These are phyloP conservation scores for Starmerella asiatica DNA, from an alignment of 805 yeast genomes.

Conservation along the genomic window DNA sequence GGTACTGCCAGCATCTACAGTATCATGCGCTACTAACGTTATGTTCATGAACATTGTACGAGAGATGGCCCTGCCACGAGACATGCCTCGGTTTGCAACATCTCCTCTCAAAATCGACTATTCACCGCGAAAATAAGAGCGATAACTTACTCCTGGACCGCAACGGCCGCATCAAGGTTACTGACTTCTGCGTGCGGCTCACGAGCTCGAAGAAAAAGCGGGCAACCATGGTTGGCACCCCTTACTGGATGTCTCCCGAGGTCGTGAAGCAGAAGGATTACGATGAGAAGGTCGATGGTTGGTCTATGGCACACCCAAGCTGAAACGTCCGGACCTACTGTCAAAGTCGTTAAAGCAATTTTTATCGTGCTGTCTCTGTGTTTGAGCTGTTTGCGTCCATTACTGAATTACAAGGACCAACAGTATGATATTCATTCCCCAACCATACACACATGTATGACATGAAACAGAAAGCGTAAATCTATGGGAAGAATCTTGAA, in stretches of 20 bases:
- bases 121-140: slow-evolving; percentile 93
- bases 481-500: no score
- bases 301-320: slow-evolving; percentile 75
- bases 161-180: slow-evolving; percentile 75
- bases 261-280: slow-evolving; percentile 68
- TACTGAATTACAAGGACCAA: slow-evolving; percentile 21
- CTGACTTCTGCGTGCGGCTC: slow-evolving; percentile 83
- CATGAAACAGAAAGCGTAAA: no score
- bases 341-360: slow-evolving; percentile 71
- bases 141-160: slow-evolving; percentile 82
- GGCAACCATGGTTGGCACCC: slow-evolving; percentile 79
- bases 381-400: slow-evolving; percentile 30
- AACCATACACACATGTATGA: no score
- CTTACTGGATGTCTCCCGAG: slow-evolving; percentile 88
- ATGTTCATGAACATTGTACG: no score
- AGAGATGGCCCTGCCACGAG: no score
- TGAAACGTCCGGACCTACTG: slow-evolving; percentile 54
- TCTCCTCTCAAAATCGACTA: slow-evolving; percentile 81
- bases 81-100: slow-evolving; percentile 84
- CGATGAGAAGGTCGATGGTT: slow-evolving; percentile 69
- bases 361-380: slow-evolving; percentile 81
- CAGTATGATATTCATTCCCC: no score
- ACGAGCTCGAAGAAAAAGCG: slow-evolving; percentile 60
- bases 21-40: no score
- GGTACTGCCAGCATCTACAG: no score